Conservation (phyloP, 768 basidiomycete genomes). For the Asterophora lycoperdoides region DNA sequence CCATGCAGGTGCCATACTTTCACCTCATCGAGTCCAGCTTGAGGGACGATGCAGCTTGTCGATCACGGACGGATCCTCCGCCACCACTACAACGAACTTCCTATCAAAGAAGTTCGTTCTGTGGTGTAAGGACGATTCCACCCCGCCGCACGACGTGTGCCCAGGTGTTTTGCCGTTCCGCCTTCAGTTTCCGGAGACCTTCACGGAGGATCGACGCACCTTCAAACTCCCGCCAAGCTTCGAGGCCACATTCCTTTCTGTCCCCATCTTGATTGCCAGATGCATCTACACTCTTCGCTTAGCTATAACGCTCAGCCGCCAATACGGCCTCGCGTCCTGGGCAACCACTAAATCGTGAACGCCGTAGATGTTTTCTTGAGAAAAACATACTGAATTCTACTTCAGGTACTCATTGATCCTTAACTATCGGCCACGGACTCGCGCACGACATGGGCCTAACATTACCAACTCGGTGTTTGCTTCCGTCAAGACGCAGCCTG, state of each 20-base stretch:
- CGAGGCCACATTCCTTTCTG: slow-evolving; percentile 29
- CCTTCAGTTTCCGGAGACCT: slow-evolving; percentile 32
- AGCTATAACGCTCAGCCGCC: slow-evolving; percentile 27
- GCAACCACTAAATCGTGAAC: slow-evolving; percentile 34
- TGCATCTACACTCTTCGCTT: slow-evolving; percentile 33
- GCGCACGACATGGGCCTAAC: slow-evolving; percentile 43
- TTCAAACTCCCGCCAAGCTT: slow-evolving; percentile 37
- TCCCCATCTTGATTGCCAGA: slow-evolving; percentile 30
- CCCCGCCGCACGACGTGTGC: slow-evolving; percentile 21
- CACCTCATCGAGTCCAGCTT: slow-evolving; percentile 23
- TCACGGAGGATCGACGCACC: slow-evolving; percentile 23
- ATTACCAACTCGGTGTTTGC: slow-evolving; percentile 40
- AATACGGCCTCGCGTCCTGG: slow-evolving; percentile 31
- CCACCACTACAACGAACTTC: slow-evolving; percentile 24
- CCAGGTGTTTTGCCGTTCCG: slow-evolving; percentile 36
- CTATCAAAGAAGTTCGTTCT: slow-evolving; percentile 27
- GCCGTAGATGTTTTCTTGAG: background rate
- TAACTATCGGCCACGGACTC: slow-evolving; percentile 42
- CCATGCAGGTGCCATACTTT: background rate
- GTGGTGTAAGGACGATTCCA: slow-evolving; percentile 22
- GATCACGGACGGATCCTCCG: slow-evolving; percentile 29
- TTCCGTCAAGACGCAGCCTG: slow-evolving; percentile 49
- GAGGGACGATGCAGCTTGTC: slow-evolving; percentile 33
- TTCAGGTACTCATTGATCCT: slow-evolving; percentile 38
- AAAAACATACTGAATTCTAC: background rate